Conservation (phyloP, 257 asterid genomes). For the Solanum chmielewskii region DNA sequence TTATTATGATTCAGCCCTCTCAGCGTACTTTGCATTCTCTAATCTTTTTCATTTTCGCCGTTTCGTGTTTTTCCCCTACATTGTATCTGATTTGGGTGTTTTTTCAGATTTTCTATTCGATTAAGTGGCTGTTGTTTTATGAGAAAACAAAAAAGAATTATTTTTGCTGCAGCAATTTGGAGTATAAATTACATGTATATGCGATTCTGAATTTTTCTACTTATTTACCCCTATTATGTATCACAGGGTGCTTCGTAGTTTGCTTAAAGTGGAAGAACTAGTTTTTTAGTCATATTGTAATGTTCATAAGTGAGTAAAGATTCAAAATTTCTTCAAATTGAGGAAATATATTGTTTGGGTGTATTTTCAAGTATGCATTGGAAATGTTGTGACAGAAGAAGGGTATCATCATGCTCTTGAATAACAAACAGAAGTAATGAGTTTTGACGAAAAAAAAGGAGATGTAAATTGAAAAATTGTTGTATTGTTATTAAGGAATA, state of each 20-base stretch:
- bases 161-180: neutral
- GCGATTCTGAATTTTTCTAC: neutral
- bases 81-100: neutral
- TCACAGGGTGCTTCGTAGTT: neutral
- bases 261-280: neutral
- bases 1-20: neutral
- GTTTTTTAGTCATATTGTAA: neutral
- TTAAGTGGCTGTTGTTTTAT: neutral
- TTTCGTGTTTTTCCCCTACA: neutral
- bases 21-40: neutral
- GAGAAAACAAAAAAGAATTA: neutral
- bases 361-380: neutral
- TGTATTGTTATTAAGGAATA: conserved; percentile 22
- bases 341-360: neutral
- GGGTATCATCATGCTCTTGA: conserved; percentile 5
- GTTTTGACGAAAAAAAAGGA: neutral
- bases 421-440: neutral
- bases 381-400: neutral
- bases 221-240: neutral
- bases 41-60: neutral
- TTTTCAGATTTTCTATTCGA: neutral
- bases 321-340: neutral
- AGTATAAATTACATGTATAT: neutral
- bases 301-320: neutral
- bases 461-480: neutral